Conservation (phyloP, 1,284 basidiomycete species). For the Hypsizygus ulmarius region DNA sequence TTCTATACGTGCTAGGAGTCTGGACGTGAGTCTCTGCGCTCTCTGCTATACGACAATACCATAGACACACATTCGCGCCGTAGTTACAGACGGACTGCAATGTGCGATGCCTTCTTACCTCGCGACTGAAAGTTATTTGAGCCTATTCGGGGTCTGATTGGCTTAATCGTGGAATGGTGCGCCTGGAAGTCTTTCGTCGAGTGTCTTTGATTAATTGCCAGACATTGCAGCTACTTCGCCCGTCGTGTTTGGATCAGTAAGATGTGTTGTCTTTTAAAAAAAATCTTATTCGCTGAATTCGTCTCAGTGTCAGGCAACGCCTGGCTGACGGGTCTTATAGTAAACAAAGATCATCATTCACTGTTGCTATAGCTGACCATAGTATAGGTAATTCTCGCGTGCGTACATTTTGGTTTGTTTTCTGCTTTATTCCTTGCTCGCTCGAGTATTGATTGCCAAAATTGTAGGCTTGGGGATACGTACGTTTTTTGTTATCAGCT, state of each 20-base stretch:
- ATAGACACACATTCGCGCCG: not conserved
- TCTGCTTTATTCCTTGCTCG: not conserved
- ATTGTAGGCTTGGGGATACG: conserved; percentile 37
- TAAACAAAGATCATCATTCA: conserved; percentile 20
- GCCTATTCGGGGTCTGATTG: conserved; percentile 35
- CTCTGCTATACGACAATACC: not conserved
- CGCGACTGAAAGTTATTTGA: not conserved
- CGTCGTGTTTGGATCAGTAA: conserved; percentile 42
- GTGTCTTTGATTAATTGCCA: not conserved
- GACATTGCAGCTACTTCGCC: conserved; percentile 37
- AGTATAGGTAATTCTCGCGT: conserved; percentile 32
- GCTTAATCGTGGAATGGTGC: conserved; percentile 43
- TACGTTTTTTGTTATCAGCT: conserved; percentile 18
- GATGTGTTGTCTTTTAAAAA: conserved; percentile 14
- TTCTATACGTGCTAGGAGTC: conserved; percentile 30
- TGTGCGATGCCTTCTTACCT: conserved; percentile 21
- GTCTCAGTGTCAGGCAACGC: conserved; percentile 36
- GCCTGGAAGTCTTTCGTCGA: conserved; percentile 1
- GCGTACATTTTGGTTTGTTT: conserved; percentile 37
- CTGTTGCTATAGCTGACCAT: conserved; percentile 4
- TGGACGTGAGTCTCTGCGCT: conserved; percentile 31
- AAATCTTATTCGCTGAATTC: conserved; percentile 4
- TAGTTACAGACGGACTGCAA: conserved; percentile 45
- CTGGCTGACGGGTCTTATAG: conserved; percentile 34
- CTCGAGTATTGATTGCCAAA: not conserved